These are phyloP conservation scores for Corymbia citriodora DNA, from an alignment of 441 rosid species.

Conservation along the genomic window DNA sequence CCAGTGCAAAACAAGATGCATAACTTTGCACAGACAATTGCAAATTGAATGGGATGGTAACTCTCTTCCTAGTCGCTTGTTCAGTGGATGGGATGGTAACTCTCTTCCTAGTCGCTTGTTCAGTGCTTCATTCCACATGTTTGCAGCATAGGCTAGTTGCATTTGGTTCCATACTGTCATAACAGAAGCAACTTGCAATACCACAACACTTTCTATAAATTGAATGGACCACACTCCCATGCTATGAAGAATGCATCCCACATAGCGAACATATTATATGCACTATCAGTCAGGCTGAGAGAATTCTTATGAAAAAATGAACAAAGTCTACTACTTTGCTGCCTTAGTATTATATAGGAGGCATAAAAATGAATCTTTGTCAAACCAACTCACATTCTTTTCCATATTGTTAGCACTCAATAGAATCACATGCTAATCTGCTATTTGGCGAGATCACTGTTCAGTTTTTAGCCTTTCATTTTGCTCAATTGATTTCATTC, in stretches of 20 bases:
- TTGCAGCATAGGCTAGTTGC: constrained; percentile 1
- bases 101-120: constrained; percentile 96
- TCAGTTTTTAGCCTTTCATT: background rate
- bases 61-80: too few relatives aligned
- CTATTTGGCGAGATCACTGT: background rate
- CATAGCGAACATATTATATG: too few relatives aligned
- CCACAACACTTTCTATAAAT: constrained; percentile 3
- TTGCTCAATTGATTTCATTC: background rate
- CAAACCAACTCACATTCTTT: background rate
- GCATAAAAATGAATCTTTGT: background rate
- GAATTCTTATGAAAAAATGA: too few relatives aligned
- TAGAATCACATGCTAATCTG: background rate
- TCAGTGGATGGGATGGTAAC: too few relatives aligned
- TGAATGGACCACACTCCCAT: background rate
- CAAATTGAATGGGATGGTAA: constrained; percentile 20
- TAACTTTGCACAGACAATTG: background rate
- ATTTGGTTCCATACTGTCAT: constrained; percentile 8
- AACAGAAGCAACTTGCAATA: background rate
- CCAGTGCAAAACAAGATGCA: background rate
- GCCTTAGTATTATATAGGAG: background rate
- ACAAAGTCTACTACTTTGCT: background rate
- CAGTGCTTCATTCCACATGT: constrained; percentile 59
- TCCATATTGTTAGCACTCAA: background rate
- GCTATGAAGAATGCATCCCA: fast-evolving
- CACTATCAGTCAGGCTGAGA: too few relatives aligned